These are phyloP conservation scores for Heterobasidion parviporum DNA, from an alignment of 1,284 basidiomycete species.

Conservation along the genomic window DNA sequence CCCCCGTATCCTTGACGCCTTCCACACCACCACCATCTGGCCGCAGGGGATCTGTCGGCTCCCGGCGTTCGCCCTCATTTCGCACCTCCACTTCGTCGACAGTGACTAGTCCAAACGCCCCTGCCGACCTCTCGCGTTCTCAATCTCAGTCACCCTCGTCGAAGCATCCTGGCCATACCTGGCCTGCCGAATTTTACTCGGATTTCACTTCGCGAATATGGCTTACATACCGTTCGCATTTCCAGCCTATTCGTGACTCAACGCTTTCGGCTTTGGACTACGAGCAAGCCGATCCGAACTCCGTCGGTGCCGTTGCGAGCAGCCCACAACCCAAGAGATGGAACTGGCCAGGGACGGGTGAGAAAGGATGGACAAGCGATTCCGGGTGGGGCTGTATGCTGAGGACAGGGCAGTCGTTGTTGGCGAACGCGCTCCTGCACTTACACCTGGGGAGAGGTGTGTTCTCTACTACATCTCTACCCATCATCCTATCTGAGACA, in stretches of 20 bases:
- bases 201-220: constrained; percentile 87
- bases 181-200: constrained; percentile 81
- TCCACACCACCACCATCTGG: constrained; percentile 19
- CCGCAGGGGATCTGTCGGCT: constrained; percentile 29
- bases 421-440: constrained; percentile 84
- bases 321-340: constrained; percentile 35
- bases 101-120: constrained; percentile 18
- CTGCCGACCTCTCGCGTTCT: constrained; percentile 18
- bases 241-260: constrained; percentile 72
- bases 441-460: constrained; percentile 81
- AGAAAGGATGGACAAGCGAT: constrained; percentile 86
- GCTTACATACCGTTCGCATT: constrained; percentile 90
- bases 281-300: constrained; percentile 19
- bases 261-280: constrained; percentile 44
- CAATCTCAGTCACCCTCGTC: constrained; percentile 27
- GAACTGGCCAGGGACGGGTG: constrained; percentile 45
- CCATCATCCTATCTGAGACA: constrained; percentile 1
- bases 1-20: constrained; percentile 25
- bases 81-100: constrained; percentile 45
- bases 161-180: constrained; percentile 25
- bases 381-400: constrained; percentile 99
- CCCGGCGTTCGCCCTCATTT: constrained; percentile 30
- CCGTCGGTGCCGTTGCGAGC: constrained; percentile 11
- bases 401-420: constrained; percentile 85
- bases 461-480: constrained; percentile 19